These are phyloP conservation scores for Neonectria sp. DNA, from an alignment of 2,329 filamentous ascomycete genomes.

Conservation along the genomic window DNA sequence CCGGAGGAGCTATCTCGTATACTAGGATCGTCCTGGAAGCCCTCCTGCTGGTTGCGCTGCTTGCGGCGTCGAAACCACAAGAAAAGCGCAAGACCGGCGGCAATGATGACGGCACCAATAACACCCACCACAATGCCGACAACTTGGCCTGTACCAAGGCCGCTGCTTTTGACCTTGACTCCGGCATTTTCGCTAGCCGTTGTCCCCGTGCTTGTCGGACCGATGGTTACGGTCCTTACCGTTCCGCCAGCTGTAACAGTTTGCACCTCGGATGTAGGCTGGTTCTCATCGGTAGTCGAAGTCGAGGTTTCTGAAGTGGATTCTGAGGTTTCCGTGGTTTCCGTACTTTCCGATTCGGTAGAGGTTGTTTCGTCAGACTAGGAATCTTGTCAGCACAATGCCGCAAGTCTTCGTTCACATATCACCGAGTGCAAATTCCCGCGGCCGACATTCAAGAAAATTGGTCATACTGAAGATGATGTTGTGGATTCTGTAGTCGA, in stretches of 20 bases:
- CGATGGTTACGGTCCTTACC: slow-evolving; percentile 69
- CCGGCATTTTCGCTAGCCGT: slow-evolving; percentile 39
- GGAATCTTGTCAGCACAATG: slow-evolving; percentile 35
- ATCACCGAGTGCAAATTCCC: slow-evolving; percentile 38
- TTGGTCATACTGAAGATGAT: slow-evolving; percentile 57
- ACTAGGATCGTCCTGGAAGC: slow-evolving; percentile 61
- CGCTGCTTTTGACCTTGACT: slow-evolving; percentile 38
- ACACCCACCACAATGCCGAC: slow-evolving; percentile 69
- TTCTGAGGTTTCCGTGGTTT: slow-evolving; percentile 34
- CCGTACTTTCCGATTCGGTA: slow-evolving; percentile 13
- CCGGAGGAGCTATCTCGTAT: slow-evolving; percentile 67
- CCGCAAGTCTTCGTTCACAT: slow-evolving; percentile 27
- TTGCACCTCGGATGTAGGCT: slow-evolving; percentile 54
- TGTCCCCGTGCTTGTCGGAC: slow-evolving; percentile 55
- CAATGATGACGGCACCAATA: slow-evolving; percentile 58
- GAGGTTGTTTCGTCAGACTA: slow-evolving; percentile 30
- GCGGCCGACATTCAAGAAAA: slow-evolving; percentile 37
- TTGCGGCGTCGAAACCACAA: slow-evolving; percentile 63
- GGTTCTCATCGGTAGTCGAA: not conserved
- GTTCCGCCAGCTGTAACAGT: slow-evolving; percentile 70
- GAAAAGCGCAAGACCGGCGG: slow-evolving; percentile 57
- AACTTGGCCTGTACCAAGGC: slow-evolving; percentile 63
- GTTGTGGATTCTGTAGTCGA: slow-evolving; percentile 48
- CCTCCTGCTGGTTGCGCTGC: slow-evolving; percentile 58
- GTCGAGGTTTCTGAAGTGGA: slow-evolving; percentile 32